Conservation (phyloP, 1,284 basidiomycete genomes). For the Ustilago shanxiensis region DNA sequence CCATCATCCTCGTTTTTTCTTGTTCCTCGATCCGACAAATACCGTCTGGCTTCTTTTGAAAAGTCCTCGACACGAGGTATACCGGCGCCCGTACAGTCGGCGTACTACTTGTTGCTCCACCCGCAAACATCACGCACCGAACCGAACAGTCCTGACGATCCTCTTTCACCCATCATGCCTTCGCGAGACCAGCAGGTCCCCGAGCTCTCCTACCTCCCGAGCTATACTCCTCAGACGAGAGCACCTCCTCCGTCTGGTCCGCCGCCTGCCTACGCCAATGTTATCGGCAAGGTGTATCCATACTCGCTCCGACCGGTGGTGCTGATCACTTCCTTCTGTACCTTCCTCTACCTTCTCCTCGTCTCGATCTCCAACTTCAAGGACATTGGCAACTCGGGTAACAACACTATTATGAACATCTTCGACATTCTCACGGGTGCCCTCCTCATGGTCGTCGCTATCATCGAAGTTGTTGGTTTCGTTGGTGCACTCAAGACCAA, state of each 20-base stretch:
- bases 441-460: conserved; percentile 46
- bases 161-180: conserved; percentile 26
- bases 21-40: background rate
- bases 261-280: conserved; percentile 53
- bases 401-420: conserved; percentile 51
- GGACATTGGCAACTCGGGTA: conserved; percentile 26
- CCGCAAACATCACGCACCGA: background rate
- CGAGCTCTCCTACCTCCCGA: conserved; percentile 45
- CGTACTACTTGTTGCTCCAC: background rate
- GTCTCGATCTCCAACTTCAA: conserved; percentile 50
- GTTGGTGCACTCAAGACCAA: conserved; percentile 46
- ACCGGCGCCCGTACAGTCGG: background rate
- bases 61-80: background rate
- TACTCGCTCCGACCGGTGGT: conserved; percentile 60
- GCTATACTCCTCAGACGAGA: conserved; percentile 45
- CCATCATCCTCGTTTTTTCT: background rate
- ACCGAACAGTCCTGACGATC: background rate
- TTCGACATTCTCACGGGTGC: conserved; percentile 51
- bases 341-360: conserved; percentile 56
- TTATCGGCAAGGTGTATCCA: conserved; percentile 53
- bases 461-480: conserved; percentile 58
- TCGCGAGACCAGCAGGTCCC: conserved; percentile 31
- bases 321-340: conserved; percentile 58
- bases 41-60: background rate
- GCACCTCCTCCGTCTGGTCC: conserved; percentile 49